Base-by-base conservation (phyloP, 2,329 filamentous ascomycete species). In the Fusarium globosum region DNA sequence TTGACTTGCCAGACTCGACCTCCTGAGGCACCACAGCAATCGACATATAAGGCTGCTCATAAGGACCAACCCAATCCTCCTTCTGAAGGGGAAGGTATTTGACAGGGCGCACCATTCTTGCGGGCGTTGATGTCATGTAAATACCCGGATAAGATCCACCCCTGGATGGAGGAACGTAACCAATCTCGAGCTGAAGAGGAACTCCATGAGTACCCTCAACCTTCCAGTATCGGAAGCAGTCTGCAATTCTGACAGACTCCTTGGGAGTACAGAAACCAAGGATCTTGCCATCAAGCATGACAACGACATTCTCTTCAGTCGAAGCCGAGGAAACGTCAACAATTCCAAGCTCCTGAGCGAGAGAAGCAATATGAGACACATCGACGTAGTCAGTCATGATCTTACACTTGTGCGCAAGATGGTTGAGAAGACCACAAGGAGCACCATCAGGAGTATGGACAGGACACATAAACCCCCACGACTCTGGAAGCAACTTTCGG, bases 21-120 rank as follows among this genome's bases (percentile, higher is more conserved):
- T 99, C 96, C 39, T 92, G 88, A 56, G 95, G 92, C n/a, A 94
- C 92, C 76, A 95, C 95, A 28, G 96, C 95, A 80, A 99, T 97
- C 55, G 95, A 95, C 96, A 99, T 98, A 86, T 96, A 98, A 1
- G 96, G 95, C 84, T 99, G 96, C 83, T 99, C 96, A 75, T 97
- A 94, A 1, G 96, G 93, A 15, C 96, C 96, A 39, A 99, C 93
- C 72, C 90, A 95, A 83, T 99, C 96, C 76, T 93, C 87, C 81
- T 93, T 94, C 68, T 94, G 93, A 8, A 97, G 87, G 8, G 95
- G 92, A 35, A 99, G 88, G 80, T 98, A 97, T 82, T 96, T 97
- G 77, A 97, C 94, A 4, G 96, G 95, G 68, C 96, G 89, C 66
- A 96, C 90, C 94, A 99, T 97, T 80, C 94, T 88, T 18, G 96